Evolutionary conservation across 139 green algal species (phyloP).

Genomic region (Volvox africanus): DNA sequence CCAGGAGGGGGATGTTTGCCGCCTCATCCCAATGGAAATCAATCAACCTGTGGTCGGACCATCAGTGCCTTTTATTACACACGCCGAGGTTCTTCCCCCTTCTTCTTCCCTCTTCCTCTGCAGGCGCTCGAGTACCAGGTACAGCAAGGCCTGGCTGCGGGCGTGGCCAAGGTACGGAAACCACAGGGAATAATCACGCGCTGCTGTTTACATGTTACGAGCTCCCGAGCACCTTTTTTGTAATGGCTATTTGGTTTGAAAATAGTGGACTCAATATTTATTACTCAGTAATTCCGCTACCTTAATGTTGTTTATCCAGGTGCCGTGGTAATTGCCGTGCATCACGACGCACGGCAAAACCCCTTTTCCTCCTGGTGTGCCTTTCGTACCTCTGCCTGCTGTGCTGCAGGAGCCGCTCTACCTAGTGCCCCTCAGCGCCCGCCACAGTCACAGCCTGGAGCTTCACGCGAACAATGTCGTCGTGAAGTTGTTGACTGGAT

Average conservation of each 20-base stretch:
- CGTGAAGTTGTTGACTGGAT: neutral
- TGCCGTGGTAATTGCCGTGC: no score
- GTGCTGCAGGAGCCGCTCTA: constrained; percentile 31
- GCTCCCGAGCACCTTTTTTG: no score
- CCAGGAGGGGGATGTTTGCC: no score
- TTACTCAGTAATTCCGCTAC: no score
- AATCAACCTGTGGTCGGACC: neutral
- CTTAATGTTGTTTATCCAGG: no score
- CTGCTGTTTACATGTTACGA: no score
- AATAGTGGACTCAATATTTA: no score
- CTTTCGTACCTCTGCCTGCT: no score
- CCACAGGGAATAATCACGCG: no score
- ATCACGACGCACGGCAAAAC: neutral
- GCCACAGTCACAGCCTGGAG: constrained; percentile 39
- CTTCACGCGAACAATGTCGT: constrained; percentile 33
- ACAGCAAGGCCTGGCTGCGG: constrained; percentile 81
- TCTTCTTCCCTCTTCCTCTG: neutral
- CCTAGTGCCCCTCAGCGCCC: constrained; percentile 46
- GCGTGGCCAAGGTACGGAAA: constrained; percentile 57
- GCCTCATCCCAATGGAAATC: no score
- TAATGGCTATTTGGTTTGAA: no score
- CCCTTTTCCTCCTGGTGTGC: neutral
- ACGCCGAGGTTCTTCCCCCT: neutral
- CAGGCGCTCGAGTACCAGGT: constrained; percentile 93
- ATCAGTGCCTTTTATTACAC: no score